Percentiles rank a stretch among this genome's conserved stretches.
Conservation (phyloP, 305 asterid species). For the Fraxinus velutina region DNA sequence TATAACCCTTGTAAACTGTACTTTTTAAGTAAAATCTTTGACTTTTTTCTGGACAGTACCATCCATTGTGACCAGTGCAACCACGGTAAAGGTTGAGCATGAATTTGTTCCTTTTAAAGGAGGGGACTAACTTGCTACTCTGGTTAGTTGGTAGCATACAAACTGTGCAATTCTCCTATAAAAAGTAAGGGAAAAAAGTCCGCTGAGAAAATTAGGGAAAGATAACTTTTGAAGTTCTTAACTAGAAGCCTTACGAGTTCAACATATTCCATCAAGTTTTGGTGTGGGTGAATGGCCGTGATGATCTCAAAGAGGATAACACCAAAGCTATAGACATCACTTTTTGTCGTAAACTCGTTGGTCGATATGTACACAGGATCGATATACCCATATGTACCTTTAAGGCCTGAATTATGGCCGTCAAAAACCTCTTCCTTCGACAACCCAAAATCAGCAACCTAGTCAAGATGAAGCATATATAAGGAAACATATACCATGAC, state of each 20-base stretch:
- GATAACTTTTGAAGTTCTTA: neutral
- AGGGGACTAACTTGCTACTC: neutral
- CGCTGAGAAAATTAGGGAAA: neutral
- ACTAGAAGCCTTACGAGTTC: conserved; percentile 64
- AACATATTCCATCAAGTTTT: conserved; percentile 87
- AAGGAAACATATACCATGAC: neutral
- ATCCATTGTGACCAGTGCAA: neutral
- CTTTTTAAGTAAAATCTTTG: neutral
- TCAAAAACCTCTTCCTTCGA: conserved; percentile 84
- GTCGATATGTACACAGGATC: conserved; percentile 88
- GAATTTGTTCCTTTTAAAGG: neutral
- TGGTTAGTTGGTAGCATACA: neutral
- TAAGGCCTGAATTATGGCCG: conserved; percentile 75
- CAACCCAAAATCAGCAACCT: conserved; percentile 99
- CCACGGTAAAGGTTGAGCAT: neutral
- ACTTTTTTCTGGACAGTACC: neutral
- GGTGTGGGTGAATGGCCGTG: conserved; percentile 97
- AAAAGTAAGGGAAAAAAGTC: neutral
- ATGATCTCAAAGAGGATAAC: conserved; percentile 92
- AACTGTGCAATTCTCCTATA: neutral
- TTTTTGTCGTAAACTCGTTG: conserved; percentile 74
- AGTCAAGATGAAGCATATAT: conserved; percentile 5
- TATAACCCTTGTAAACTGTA: neutral
- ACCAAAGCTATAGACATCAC: conserved; percentile 93
- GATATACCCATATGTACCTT: conserved; percentile 94